Evolutionary conservation across 129 eudicot species (phyloP), one percentile per base, ranked within the genome.

Genomic region (Arctium minus): DNA sequence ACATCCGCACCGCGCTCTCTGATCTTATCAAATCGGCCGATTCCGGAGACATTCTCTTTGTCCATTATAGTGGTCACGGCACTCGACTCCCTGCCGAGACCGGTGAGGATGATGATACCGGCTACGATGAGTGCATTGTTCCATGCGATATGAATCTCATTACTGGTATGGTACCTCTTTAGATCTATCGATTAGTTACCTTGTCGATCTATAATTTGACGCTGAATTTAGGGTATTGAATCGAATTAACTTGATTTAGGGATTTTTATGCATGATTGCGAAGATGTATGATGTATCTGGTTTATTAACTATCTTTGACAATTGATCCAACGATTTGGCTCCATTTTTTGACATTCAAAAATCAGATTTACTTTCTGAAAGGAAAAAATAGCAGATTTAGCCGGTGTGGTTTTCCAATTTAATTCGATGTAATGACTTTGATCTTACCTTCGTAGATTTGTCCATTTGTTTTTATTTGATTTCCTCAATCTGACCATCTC

Each of bases 31-130:
- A 79, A 10, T 91, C 97, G n/a, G 97, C 97, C 37, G 71, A 76
- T 0, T 78, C 92, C 2, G 93, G 92, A 0, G 98, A 92, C 44
- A 29, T 67, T 48, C 88, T 94, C 0, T 94, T 94, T 72, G 94
- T 94, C 13, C 98, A 94, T 80, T 94, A 92, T 56, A 94, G 98
- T 60, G 97, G 98, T 15, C 97, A 94, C 42, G 98, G 97, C 22
- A 94, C 97, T 4, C 88, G 98, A 4, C 90, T 94, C 8, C 98
- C 98, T 0, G 97, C 97, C 2, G 97, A 94, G 86, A 88, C 97
- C 7, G 97, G 97, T 33, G 97, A 94, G 72, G 89, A 89, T 31
- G 98, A 94, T 81, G 97, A 94, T 65, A 94, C 98, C 1, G 98
- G 98, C 35, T 94, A 85, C 35, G 98, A 94, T 15, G 98, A 94